Base-by-base conservation (phyloP, 1,139 yeast species). In the Candida glucosophila region DNA sequence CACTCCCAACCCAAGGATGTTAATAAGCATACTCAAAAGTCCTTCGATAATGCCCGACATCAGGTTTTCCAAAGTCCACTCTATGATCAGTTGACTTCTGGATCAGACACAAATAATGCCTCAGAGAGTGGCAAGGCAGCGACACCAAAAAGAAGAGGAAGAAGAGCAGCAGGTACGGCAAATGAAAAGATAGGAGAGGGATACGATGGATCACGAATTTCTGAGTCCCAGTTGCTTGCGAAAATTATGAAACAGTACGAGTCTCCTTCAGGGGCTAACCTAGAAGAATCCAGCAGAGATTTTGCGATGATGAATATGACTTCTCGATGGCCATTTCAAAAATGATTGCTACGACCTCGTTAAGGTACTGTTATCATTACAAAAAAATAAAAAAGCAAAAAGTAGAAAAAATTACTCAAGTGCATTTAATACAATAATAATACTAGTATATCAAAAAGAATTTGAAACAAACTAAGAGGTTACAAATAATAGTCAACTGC, bases 211-310 rank as follows among this genome's bases (percentile, higher is more conserved):
- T 41, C 37, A 21, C 37, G 48, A 31, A 48, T 48, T 32, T 47
- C 62, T 1, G 70, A 64, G 34, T 52, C 67, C 0, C 50, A 50
- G 14, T 42, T 64, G 15, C 47, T 63, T 29, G 67, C 69, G 4
- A 58, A 55, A 39, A 64, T 64, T 25, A 56, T 58, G 59, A 64
- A 64, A 40, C 67, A 61, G 31, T 64, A 60, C 30, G 38, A 36
- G 14, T 69, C 69, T 3, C 70, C 70, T 3, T 58, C 52, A 26
- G 40, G 55, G 14, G 62, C 56, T 3, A 52, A 37, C 25, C 37
- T 42, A 6, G 63, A 60, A 11, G 67, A 64, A 36, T 41, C 59
- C 27, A 35, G 32, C 11, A 38, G 44, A 25, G 71, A 64, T 40
- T 49, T 63, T 28, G 55, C 55, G 15, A 32, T 41, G 27, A 54